These are phyloP conservation scores for Spathaspora arborariae DNA, from an alignment of 805 yeast genomes.

Conservation along the genomic window DNA sequence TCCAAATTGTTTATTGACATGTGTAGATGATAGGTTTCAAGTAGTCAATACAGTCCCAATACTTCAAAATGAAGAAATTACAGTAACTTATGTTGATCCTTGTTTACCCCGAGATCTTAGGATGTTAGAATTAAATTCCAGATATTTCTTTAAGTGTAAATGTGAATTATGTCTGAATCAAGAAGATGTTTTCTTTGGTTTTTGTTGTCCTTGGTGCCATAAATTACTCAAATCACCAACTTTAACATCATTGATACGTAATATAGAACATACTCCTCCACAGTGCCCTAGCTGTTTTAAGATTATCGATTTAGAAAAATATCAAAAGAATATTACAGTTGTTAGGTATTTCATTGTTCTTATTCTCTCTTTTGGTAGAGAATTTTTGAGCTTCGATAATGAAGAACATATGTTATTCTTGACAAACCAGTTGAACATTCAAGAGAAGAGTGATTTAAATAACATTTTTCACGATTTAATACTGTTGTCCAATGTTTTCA, in stretches of 20 bases:
- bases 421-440: neutral
- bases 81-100: conserved; percentile 25
- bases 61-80: conserved; percentile 20
- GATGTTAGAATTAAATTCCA: conserved; percentile 15
- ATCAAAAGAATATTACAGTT: neutral
- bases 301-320: neutral
- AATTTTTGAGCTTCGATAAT: neutral
- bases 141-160: conserved; percentile 31
- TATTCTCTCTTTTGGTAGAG: neutral
- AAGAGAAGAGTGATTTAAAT: neutral
- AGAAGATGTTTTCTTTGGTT: conserved; percentile 21
- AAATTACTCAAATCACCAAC: neutral
- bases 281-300: neutral
- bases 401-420: neutral
- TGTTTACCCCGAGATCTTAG: conserved; percentile 25
- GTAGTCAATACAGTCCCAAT: conserved; percentile 18
- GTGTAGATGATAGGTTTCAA: conserved; percentile 8
- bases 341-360: neutral
- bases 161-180: conserved; percentile 22
- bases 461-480: neutral
- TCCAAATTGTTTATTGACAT: conserved; percentile 27
- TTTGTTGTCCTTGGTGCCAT: neutral
- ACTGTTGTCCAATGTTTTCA: neutral
- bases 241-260: neutral
- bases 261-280: neutral